Conservation (phyloP, 768 basidiomycete species). For the Rhodotorula graminis region DNA sequence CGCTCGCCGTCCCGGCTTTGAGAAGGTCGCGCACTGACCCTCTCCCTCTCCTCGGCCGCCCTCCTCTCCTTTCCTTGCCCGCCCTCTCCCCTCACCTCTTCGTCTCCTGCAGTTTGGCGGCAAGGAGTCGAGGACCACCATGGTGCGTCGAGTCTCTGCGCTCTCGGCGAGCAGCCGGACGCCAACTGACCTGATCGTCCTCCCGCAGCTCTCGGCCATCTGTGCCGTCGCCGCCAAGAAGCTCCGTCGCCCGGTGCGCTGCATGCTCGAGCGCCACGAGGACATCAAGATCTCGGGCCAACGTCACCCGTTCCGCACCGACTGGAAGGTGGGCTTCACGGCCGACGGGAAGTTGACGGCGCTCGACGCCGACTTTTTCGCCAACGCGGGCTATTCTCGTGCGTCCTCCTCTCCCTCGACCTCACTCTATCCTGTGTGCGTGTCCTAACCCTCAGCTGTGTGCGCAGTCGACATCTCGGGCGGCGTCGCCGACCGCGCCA, state of each 20-base stretch:
- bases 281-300: slow-evolving; percentile 43
- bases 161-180: background rate
- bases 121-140: slow-evolving; percentile 36
- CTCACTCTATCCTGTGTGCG: too few species aligned
- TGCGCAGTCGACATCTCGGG: slow-evolving; percentile 36
- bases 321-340: slow-evolving; percentile 40
- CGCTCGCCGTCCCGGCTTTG: too few species aligned
- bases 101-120: slow-evolving; percentile 34
- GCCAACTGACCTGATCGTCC: background rate
- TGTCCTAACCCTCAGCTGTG: too few species aligned
- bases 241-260: slow-evolving; percentile 37
- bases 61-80: too few species aligned
- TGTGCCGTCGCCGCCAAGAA: slow-evolving; percentile 41
- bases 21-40: too few species aligned
- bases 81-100: too few species aligned
- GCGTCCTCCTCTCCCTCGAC: too few species aligned
- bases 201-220: slow-evolving; percentile 25
- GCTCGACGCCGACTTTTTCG: slow-evolving; percentile 35
- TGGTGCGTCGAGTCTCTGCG: background rate
- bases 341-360: slow-evolving; percentile 41
- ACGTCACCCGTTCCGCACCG: slow-evolving; percentile 39
- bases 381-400: slow-evolving; percentile 42
- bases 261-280: slow-evolving; percentile 41
- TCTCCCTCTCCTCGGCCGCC: too few species aligned
- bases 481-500: slow-evolving; percentile 41